These are phyloP conservation scores for Fraxinus latifolia DNA, from an alignment of 305 asterid genomes.

Conservation along the genomic window DNA sequence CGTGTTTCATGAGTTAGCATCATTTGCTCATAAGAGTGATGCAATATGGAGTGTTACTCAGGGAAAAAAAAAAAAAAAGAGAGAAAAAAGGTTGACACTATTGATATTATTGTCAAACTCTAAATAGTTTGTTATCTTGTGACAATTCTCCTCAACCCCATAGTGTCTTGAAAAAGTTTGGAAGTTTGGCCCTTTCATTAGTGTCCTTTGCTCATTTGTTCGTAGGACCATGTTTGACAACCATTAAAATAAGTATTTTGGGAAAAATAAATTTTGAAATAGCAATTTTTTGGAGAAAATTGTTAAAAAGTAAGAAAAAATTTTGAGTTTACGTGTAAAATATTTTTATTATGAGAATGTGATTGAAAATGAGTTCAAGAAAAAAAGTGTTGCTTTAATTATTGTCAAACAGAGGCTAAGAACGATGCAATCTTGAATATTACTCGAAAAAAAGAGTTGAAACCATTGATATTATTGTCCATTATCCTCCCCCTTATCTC, in stretches of 20 bases:
- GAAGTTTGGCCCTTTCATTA: neutral
- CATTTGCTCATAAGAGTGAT: neutral
- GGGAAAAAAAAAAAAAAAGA: too few species aligned
- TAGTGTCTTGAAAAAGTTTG: neutral
- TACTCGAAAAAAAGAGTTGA: neutral
- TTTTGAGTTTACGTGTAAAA: neutral
- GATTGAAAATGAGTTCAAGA: too few species aligned
- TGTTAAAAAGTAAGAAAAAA: too few species aligned
- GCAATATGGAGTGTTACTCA: neutral
- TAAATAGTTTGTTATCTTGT: neutral
- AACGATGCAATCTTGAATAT: too few species aligned
- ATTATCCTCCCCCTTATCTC: neutral
- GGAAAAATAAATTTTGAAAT: neutral
- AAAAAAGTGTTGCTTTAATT: too few species aligned
- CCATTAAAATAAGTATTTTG: too few species aligned
- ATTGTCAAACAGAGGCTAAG: neutral
- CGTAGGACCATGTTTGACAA: neutral
- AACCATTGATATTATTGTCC: neutral
- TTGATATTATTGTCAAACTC: neutral
- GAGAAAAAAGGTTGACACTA: neutral
- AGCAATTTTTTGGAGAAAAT: too few species aligned
- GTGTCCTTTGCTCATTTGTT: neutral
- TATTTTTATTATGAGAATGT: too few species aligned
- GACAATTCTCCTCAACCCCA: neutral
- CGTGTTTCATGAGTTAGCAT: neutral